Base-by-base conservation (phyloP, 2,329 filamentous ascomycete species). In the Aspergillus aculeatus region DNA sequence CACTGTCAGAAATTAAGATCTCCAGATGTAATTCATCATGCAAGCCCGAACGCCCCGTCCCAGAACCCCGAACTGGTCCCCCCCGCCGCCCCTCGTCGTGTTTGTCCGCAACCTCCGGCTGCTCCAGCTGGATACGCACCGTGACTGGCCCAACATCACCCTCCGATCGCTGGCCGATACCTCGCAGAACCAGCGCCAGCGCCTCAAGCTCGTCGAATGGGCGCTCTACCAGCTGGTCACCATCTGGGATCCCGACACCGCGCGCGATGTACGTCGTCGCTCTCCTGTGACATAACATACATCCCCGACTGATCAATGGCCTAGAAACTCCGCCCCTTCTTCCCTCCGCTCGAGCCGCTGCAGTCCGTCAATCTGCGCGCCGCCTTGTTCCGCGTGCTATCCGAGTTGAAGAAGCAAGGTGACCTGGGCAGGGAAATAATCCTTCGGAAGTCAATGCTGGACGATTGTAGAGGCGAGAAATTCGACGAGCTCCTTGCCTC, bases 401-500 rank as follows among this genome's bases (percentile, higher is more conserved):
- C 94, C 64, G 88, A 91, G 54, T 81, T 92, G 61, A 98, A 98
- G 80, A 96, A 96, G 79, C 91, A 86, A 77, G 93, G 92, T 31
- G 81, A 89, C 0, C 81, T 98, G 9, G 91, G 92, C 3, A 84
- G 91, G 53, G 92, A 96, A 70, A 84, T 85, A 0, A 84, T 96
- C 0, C 78, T 98, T 32, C 86, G 95, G 54, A 97, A 96, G 79
- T 96, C 92, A 0, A 96, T 97, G 91, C 81, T 99, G 54, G 95
- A 99, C 72, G 94, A 99, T 68, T 99, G 95, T 78, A 93, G 90
- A 66, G 94, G 94, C 5, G 92, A 96, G 57, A 88, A 91, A 64
- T 85, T 98, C 57, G 92, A 93, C 72, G 95, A 99, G 71, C 79
- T 96, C 1, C 82, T 98, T 29, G 86, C 91, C 3, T 82, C 86